Percentiles rank a stretch among this genome's conserved stretches.
Conservation (phyloP, 345 rosid genomes). For the Xanthoceras sorbifolium region DNA sequence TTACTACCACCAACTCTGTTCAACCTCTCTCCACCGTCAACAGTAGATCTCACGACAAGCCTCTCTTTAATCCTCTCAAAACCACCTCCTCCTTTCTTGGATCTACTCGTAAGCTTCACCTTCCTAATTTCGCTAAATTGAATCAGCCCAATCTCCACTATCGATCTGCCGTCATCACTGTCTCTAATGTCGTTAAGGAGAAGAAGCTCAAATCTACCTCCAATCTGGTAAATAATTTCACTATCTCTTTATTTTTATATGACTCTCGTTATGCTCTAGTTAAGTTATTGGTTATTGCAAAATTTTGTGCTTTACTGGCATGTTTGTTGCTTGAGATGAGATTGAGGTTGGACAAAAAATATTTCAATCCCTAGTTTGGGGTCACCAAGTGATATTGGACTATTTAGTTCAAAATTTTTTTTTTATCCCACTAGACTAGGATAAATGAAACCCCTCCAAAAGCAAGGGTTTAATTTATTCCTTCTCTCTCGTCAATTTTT, state of each 20-base stretch:
- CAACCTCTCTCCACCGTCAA: slow-evolving; percentile 29
- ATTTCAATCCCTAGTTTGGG: too few relatives aligned
- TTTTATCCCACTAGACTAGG: too few relatives aligned
- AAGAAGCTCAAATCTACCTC: slow-evolving; percentile 49
- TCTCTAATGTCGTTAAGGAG: slow-evolving; percentile 54
- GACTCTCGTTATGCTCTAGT: too few relatives aligned
- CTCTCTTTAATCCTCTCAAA: slow-evolving; percentile 26
- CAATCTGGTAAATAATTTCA: slow-evolving; percentile 39
- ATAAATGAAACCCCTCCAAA: too few relatives aligned
- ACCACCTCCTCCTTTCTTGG: slow-evolving; percentile 43
- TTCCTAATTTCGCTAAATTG: slow-evolving; percentile 16
- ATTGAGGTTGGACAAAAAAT: too few relatives aligned
- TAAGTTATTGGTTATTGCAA: not conserved
- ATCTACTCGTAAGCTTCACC: slow-evolving; percentile 42
- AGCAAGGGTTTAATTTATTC: too few relatives aligned
- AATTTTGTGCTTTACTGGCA: too few relatives aligned
- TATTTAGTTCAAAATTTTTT: too few relatives aligned
- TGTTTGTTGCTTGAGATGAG: too few relatives aligned
- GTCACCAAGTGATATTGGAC: too few relatives aligned
- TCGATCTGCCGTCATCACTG: slow-evolving; percentile 46
- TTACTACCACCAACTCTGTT: slow-evolving; percentile 43
- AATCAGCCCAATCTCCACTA: slow-evolving; percentile 23
- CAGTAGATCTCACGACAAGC: slow-evolving; percentile 46
- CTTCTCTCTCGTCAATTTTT: too few relatives aligned
- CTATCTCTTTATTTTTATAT: not conserved